Percentiles rank a stretch among this genome's conserved stretches.
Conservation (phyloP, 106 monocot species). For the Allium sativum region DNA sequence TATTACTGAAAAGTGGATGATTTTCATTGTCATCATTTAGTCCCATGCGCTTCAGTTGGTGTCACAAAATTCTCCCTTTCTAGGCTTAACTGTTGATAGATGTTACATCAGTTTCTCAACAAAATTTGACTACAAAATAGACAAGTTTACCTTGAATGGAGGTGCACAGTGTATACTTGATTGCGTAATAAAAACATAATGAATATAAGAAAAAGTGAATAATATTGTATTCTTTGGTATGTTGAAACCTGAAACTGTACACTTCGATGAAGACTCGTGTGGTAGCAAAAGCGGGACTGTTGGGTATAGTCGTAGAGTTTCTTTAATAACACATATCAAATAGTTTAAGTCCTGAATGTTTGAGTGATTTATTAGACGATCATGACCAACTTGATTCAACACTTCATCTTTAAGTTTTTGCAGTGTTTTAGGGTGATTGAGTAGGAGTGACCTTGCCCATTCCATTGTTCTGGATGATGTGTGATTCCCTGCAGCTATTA, state of each 20-base stretch:
- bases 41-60: too few relatives aligned
- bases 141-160: too few relatives aligned
- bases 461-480: constrained; percentile 13
- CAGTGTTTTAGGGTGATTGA: constrained; percentile 22
- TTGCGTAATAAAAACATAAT: too few relatives aligned
- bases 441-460: constrained; percentile 29
- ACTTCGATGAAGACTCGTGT: background rate
- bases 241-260: constrained; percentile 3
- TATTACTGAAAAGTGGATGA: too few relatives aligned
- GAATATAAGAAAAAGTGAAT: too few relatives aligned
- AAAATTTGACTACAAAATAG: too few relatives aligned
- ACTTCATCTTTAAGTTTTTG: constrained; percentile 21
- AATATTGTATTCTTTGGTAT: background rate
- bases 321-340: constrained; percentile 3
- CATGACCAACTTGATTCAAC: constrained; percentile 1
- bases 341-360: background rate
- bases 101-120: too few relatives aligned
- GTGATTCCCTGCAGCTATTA: constrained; percentile 19
- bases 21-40: too few relatives aligned
- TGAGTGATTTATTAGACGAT: constrained; percentile 8
- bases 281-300: constrained; percentile 7
- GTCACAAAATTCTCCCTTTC: too few relatives aligned
- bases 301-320: constrained; percentile 8
- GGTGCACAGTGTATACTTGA: too few relatives aligned
- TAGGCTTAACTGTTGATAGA: too few relatives aligned